Conservation (phyloP, 2,329 filamentous ascomycete species). For the Fusarium domesticum region DNA sequence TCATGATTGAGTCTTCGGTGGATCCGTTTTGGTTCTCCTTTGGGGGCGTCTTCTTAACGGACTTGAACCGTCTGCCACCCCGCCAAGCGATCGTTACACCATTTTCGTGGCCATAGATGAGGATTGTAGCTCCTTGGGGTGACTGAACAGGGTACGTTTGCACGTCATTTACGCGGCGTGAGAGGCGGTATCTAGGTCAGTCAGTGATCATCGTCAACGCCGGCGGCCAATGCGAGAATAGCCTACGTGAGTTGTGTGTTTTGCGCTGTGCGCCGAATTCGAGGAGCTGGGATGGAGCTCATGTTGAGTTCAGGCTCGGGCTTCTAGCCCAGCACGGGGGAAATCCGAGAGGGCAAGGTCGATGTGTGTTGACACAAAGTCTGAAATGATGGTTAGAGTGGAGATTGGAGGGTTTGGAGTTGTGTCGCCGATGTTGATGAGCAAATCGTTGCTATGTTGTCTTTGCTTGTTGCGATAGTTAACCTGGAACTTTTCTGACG, state of each 20-base stretch:
- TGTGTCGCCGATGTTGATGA: not conserved
- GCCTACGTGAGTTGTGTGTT: conserved; percentile 49
- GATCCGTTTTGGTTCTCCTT: conserved; percentile 52
- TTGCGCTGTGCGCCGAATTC: conserved; percentile 47
- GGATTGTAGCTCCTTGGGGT: conserved; percentile 60
- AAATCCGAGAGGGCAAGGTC: not conserved
- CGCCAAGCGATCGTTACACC: conserved; percentile 61
- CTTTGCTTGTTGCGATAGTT: conserved; percentile 4
- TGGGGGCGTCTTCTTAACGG: conserved; percentile 34
- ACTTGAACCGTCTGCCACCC: conserved; percentile 59
- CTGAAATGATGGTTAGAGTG: not conserved
- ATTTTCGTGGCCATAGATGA: conserved; percentile 63
- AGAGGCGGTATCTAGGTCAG: conserved; percentile 54
- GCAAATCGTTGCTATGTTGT: conserved; percentile 5
- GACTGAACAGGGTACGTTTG: conserved; percentile 61
- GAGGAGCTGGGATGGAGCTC: conserved; percentile 35
- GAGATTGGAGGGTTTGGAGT: not conserved
- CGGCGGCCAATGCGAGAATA: not conserved
- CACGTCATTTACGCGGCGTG: conserved; percentile 56
- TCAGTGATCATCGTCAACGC: conserved; percentile 3
- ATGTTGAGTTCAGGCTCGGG: conserved; percentile 29
- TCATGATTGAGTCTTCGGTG: conserved; percentile 54
- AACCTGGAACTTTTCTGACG: conserved; percentile 28
- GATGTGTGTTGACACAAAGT: not conserved
- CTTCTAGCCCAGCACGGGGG: conserved; percentile 17